These are phyloP conservation scores for Aegilops speltoides DNA, from an alignment of 176 grass and related monocot genomes.

Conservation along the genomic window DNA sequence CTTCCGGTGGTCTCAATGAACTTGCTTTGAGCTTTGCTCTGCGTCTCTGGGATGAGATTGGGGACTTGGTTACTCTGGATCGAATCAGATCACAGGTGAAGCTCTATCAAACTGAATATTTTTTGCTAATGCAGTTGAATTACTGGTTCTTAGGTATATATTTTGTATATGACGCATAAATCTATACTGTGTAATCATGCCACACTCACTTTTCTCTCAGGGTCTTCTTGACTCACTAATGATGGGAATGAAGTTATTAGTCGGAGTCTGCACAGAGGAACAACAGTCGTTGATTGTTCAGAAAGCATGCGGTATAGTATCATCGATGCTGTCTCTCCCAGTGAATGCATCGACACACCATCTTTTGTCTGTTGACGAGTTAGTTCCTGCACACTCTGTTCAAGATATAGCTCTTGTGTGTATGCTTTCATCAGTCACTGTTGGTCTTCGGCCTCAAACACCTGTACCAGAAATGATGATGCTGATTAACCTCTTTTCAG, in stretches of 20 bases:
- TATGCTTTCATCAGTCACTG: constrained; percentile 76
- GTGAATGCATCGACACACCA: constrained; percentile 32
- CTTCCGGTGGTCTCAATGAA: constrained; percentile 50
- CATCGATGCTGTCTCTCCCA: constrained; percentile 41
- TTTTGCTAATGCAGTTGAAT: constrained; percentile 8
- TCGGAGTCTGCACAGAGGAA: constrained; percentile 60
- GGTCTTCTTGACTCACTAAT: constrained; percentile 65
- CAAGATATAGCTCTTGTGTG: constrained; percentile 56
- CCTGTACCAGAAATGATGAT: constrained; percentile 55
- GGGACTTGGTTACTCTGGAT: constrained; percentile 38
- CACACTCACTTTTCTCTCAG: constrained; percentile 40
- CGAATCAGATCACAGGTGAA: constrained; percentile 54
- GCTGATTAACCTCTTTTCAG: constrained; percentile 55
- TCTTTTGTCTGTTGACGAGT: constrained; percentile 39
- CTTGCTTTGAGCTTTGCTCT: constrained; percentile 60
- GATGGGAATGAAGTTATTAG: constrained; percentile 83
- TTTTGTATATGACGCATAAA: constrained; percentile 12
- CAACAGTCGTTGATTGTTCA: constrained; percentile 75
- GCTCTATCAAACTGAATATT: constrained; percentile 17
- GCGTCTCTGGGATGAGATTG: constrained; percentile 65
- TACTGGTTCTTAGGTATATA: background rate
- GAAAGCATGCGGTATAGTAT: constrained; percentile 66
- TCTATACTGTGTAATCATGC: constrained; percentile 15
- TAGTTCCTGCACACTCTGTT: constrained; percentile 42
- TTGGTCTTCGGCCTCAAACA: constrained; percentile 74